Base-by-base conservation (phyloP, 164 flowering plant genomes). In the Dillenia suffruticosa region DNA sequence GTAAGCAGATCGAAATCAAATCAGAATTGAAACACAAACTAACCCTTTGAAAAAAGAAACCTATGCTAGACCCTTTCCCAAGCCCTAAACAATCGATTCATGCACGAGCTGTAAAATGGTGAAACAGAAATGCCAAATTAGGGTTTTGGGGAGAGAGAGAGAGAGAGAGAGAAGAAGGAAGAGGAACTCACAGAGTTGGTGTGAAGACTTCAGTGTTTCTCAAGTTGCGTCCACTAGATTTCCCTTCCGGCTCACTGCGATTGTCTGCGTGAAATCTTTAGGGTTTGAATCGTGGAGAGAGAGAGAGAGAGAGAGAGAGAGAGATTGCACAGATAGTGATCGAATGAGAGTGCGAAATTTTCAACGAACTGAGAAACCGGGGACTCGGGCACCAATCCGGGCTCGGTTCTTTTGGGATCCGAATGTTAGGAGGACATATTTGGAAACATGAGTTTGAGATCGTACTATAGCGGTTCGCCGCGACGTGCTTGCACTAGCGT, bases 291-390 rank as follows among this genome's bases (percentile, higher is more conserved):
- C 58, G 9, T 24, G 7, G 61, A 22, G 54, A 24, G 51, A 71
- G n/a, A 69, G 69, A 65, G 17, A 12, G 48, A 67, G 62, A 22
- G 61, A 59, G 59, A 47, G 70, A 71, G 64, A 45, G 61, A 43
- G 57, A 12, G 44, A 14, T 58, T 16, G 59, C 43, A 74, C 75
- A 79, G 76, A 76, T 68, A 76, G 79, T 72, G 77, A 71, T 70
- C 70, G 68, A 74, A 70, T 68, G 61, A 71, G 70, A 15, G 66
- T 71, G 78, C 70, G 70, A 77, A 82, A 82, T 59, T 79, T 82
- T 79, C 86, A 79, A 79, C 83, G 83, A 75, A 76, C 74, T 63
- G 70, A 54, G 70, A 57, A 46, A 67, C 69, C 51, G 15, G 57
- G 59, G 83, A 71, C 47, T 71, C 70, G 78, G 80, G 32, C 51